Evolutionary conservation across 2,329 filamentous ascomycete genomes (phyloP).

Genomic region (Chalaropsis thielavioides): DNA sequence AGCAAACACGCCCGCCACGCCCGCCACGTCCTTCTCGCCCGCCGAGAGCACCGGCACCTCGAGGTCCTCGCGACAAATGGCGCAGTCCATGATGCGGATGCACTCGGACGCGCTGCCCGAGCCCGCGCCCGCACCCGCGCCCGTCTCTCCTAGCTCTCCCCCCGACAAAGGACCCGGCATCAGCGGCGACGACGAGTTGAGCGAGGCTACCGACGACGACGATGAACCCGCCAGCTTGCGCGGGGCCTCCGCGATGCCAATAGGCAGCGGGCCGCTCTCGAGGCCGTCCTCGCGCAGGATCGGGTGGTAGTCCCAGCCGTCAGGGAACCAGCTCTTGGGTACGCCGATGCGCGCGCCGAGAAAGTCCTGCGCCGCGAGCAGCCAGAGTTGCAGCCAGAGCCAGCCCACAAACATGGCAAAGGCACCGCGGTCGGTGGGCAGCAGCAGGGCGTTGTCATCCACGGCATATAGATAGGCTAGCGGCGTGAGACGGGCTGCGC

Average conservation of each 20-base stretch:
- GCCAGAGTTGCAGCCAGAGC: conserved; percentile 74
- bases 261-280: conserved; percentile 66
- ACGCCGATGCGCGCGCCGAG: conserved; percentile 81
- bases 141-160: conserved; percentile 22
- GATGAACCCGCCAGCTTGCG: not conserved
- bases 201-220: conserved; percentile 19
- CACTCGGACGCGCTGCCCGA: conserved; percentile 25
- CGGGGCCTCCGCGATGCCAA: conserved; percentile 40
- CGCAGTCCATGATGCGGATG: conserved; percentile 61
- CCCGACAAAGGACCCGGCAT: conserved; percentile 20
- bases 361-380: conserved; percentile 68
- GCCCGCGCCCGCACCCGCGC: conserved; percentile 13
- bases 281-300: conserved; percentile 68
- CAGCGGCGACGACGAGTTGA: conserved; percentile 24
- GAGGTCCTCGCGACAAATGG: conserved; percentile 83
- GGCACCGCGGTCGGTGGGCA: conserved; percentile 54
- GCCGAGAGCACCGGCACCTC: conserved; percentile 69
- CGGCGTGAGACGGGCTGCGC: conserved; percentile 60
- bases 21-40: conserved; percentile 26
- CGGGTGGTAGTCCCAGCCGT: conserved; percentile 90
- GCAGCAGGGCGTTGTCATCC: conserved; percentile 61
- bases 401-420: conserved; percentile 53
- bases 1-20: conserved; percentile 56
- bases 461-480: conserved; percentile 75
- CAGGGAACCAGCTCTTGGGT: conserved; percentile 50